These are phyloP conservation scores for Gossypium davidsonii DNA, from an alignment of 441 rosid genomes.

Conservation along the genomic window DNA sequence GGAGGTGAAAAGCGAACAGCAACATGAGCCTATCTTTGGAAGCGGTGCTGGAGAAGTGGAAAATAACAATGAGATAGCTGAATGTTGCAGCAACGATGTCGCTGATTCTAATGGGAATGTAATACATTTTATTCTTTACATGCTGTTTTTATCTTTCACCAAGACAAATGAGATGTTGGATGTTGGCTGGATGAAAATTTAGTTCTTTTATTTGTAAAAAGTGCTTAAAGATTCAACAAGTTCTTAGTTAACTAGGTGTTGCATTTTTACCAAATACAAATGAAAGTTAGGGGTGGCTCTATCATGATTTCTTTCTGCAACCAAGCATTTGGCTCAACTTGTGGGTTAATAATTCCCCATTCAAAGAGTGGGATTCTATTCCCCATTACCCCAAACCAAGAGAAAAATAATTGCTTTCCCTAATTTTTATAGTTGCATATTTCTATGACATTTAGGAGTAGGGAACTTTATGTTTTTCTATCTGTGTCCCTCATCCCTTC, in stretches of 20 bases:
- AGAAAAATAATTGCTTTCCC: background rate
- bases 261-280: background rate
- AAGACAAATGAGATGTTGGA: slow-evolving; percentile 6
- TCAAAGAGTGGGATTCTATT: background rate
- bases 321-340: background rate
- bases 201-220: background rate
- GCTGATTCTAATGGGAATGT: slow-evolving; percentile 51
- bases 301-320: background rate
- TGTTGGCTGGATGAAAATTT: background rate
- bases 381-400: background rate
- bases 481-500: background rate
- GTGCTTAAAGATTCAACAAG: slow-evolving; percentile 3
- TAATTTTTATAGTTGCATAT: background rate
- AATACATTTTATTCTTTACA: slow-evolving; percentile 28
- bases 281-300: background rate
- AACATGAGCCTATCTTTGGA: slow-evolving; percentile 25
- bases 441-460: background rate
- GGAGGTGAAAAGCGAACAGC: slow-evolving; percentile 47
- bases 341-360: background rate
- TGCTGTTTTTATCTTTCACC: slow-evolving; percentile 13
- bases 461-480: background rate
- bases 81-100: slow-evolving; percentile 31
- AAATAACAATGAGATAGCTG: slow-evolving; percentile 22
- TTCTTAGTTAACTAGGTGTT: background rate
- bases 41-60: slow-evolving; percentile 27